Evolutionary conservation across 257 asterid species (phyloP).

Genomic region (Nicotiana paniculata): DNA sequence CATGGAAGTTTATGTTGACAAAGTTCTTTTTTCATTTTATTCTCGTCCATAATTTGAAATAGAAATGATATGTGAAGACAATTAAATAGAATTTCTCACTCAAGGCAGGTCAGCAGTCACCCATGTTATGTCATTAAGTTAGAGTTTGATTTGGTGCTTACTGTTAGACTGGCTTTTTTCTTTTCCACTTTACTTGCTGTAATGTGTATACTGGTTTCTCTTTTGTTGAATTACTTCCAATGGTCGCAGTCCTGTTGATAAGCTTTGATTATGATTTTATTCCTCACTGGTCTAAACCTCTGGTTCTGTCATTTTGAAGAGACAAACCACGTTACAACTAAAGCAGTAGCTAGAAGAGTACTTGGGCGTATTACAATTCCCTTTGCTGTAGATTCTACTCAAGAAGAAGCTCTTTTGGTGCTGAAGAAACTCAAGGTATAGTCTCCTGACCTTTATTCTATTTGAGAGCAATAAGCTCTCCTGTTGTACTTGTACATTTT

Average conservation of each 20-base stretch:
- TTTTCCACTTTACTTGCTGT: not conserved
- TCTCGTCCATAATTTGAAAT: not conserved
- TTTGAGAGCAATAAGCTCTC: not conserved
- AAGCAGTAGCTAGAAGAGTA: conserved; percentile 31
- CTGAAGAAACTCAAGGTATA: conserved; percentile 82
- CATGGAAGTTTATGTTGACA: not conserved
- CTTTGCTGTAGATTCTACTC: conserved; percentile 63
- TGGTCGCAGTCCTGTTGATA: not conserved
- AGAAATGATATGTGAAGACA: not conserved
- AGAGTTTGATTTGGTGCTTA: not conserved
- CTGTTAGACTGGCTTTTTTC: not conserved
- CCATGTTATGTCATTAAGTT: not conserved
- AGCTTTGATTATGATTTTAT: not conserved
- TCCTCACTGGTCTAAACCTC: conserved; percentile 8
- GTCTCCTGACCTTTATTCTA: not conserved
- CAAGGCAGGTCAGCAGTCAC: not conserved
- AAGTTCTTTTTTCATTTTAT: not conserved
- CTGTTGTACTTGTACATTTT: not conserved
- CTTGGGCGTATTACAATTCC: conserved; percentile 50
- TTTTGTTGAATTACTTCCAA: not conserved
- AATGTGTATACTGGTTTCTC: not conserved
- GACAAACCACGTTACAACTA: conserved; percentile 9
- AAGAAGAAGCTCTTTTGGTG: conserved; percentile 63
- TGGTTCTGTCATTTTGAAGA: conserved; percentile 24
- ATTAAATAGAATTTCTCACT: not conserved